Evolutionary conservation across 2,329 filamentous ascomycete species (phyloP), one percentile per base, ranked within the genome.

Genomic region (Alternaria rosae): DNA sequence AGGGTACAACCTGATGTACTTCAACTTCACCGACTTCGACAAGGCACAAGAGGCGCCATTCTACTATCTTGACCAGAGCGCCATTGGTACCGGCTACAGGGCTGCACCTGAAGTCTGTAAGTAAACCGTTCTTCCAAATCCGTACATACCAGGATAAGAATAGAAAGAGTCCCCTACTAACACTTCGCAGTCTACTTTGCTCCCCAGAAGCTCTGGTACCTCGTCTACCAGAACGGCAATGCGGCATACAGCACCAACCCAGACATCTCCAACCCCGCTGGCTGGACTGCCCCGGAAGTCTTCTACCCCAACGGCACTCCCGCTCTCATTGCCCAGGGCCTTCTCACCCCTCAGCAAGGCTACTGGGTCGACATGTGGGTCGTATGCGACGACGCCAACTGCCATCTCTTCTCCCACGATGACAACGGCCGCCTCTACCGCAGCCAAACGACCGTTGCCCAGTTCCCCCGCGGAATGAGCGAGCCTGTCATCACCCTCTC

Each of bases 321-420:
- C 1, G 55, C 60, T 9, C 75, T 76, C 42, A 78, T 81, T 55
- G 61, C 65, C 3, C 48, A 75, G 6, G 76, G 78, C 47, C 73
- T 80, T 11, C 20, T 52, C 15, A 56, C 21, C 20, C 61, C 60
- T 15, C 73, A 71, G n/a, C 57, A 63, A 7, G 79, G 79, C 8
- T 79, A 79, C 66, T 82, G 80, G 79, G 79, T 82, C 12, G 80
- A 82, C 65, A 81, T 81, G 79, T 81, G 79, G 79, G 76, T 80
- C 23, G 80, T 82, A 52, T 82, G 79, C 70, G 80, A 82, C 65
- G 54, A 61, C 3, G 32, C 53, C 1, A 67, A 73, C 59, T 81
- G 79, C 67, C 74, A 81, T 61, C 74, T 82, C 23, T 82, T 80
- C 73, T 80, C 78, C 11, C 78, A 75, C 26, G 79, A 82, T 59